These are phyloP conservation scores for Plasmodium knowlesi DNA, from an alignment of 169 alveolate species.

Conservation along the genomic window DNA sequence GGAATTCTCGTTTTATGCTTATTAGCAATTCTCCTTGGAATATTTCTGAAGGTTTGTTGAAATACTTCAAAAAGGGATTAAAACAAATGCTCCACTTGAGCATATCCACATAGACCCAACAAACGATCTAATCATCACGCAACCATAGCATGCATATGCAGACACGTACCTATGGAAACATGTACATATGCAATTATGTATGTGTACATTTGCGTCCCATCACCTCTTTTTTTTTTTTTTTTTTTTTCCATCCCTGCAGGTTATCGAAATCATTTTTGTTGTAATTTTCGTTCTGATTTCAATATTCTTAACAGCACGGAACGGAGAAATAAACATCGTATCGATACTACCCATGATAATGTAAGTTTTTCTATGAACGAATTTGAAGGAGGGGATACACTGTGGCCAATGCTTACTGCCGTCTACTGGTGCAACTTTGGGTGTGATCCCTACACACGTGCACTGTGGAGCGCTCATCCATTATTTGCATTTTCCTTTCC, in stretches of 20 bases:
- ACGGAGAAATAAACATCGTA: slow-evolving; percentile 40
- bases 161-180: too few relatives aligned
- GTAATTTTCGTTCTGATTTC: slow-evolving; percentile 29
- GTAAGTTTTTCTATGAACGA: slow-evolving; percentile 18
- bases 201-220: not conserved
- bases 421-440: not conserved
- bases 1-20: slow-evolving; percentile 51
- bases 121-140: not conserved
- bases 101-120: not conserved
- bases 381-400: not conserved
- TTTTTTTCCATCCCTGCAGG: not conserved
- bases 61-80: not conserved
- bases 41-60: slow-evolving; percentile 28
- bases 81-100: not conserved
- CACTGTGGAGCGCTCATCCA: not conserved
- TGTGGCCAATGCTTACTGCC: not conserved
- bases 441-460: not conserved
- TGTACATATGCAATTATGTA: not conserved
- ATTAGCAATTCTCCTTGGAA: slow-evolving; percentile 48
- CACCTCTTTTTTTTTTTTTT: not conserved
- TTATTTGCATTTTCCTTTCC: not conserved
- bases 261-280: slow-evolving; percentile 45
- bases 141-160: not conserved
- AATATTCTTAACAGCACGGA: slow-evolving; percentile 32
- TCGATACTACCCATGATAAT: slow-evolving; percentile 36